Percentiles rank a stretch among this genome's conserved stretches.
Evolutionary conservation across 306 rosid species (phyloP).

Genomic region (Casuarina glauca): DNA sequence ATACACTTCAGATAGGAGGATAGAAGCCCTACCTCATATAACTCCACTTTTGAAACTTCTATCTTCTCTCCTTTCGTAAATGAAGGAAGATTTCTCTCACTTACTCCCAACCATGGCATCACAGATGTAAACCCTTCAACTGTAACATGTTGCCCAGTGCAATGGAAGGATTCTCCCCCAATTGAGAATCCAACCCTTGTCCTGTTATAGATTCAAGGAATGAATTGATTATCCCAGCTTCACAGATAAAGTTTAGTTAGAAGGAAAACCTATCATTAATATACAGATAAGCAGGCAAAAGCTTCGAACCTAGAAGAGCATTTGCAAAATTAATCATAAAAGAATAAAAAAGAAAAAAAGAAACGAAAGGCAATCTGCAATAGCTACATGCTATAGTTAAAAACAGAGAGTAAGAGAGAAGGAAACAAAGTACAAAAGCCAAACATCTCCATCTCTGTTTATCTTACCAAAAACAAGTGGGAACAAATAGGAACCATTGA

Average conservation of each 20-base stretch:
- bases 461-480: too few relatives aligned
- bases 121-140: conserved; percentile 77
- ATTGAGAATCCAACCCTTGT: conserved; percentile 70
- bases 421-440: too few relatives aligned
- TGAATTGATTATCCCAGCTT: conserved; percentile 1
- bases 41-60: conserved; percentile 68
- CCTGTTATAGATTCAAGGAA: conserved; percentile 48
- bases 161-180: conserved; percentile 87
- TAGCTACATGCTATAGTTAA: too few relatives aligned
- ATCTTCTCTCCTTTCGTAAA: conserved; percentile 82
- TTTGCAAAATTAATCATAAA: neutral
- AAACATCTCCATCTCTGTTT: too few relatives aligned
- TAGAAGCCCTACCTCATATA: conserved; percentile 63
- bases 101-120: conserved; percentile 93
- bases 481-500: too few relatives aligned
- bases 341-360: neutral
- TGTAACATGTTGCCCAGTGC: conserved; percentile 68
- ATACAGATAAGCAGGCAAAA: neutral
- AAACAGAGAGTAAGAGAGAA: too few relatives aligned
- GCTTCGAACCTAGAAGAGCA: neutral
- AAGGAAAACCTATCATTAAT: neutral
- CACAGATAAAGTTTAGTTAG: neutral
- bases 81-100: conserved; percentile 80
- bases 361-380: neutral
- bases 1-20: conserved; percentile 2